Evolutionary conservation across 2,329 filamentous ascomycete species (phyloP).

Genomic region (Albifimbria verrucaria): DNA sequence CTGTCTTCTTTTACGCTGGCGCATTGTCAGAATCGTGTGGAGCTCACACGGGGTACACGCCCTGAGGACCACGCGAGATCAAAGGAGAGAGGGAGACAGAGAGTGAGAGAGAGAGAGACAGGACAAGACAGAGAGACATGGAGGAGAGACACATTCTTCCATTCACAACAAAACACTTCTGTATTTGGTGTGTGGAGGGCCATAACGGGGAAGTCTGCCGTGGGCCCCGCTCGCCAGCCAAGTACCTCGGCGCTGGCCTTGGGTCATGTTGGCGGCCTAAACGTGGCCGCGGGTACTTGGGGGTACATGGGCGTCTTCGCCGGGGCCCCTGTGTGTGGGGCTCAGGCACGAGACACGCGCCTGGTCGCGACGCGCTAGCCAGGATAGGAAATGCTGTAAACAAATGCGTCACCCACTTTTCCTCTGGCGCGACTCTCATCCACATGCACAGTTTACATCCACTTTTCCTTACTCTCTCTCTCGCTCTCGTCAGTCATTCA

Average conservation of each 20-base stretch:
- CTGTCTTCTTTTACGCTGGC: background rate
- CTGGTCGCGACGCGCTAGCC: slow-evolving; percentile 26
- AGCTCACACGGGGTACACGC: no score
- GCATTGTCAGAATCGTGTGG: no score
- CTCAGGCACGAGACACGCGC: slow-evolving; percentile 27
- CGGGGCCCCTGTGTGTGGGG: slow-evolving; percentile 1
- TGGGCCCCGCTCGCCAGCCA: no score
- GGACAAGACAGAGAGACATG: background rate
- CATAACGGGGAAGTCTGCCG: background rate
- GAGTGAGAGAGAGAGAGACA: background rate
- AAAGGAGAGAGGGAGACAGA: background rate
- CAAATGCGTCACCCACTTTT: slow-evolving; percentile 31
- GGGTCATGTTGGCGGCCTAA: no score
- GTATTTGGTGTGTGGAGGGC: background rate
- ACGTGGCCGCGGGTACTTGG: no score
- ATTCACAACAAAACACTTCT: background rate
- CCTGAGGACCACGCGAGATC: no score
- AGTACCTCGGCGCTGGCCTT: no score
- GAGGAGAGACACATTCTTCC: background rate
- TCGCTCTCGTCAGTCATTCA: background rate
- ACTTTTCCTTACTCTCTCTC: background rate
- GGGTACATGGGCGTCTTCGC: background rate
- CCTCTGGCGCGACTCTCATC: background rate
- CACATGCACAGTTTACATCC: background rate
- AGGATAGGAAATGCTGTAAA: slow-evolving; percentile 28